phyloP scores from a whole-genome alignment of 495 filamentous ascomycete genomes.

The Hypoxylon trugodes region DNA sequence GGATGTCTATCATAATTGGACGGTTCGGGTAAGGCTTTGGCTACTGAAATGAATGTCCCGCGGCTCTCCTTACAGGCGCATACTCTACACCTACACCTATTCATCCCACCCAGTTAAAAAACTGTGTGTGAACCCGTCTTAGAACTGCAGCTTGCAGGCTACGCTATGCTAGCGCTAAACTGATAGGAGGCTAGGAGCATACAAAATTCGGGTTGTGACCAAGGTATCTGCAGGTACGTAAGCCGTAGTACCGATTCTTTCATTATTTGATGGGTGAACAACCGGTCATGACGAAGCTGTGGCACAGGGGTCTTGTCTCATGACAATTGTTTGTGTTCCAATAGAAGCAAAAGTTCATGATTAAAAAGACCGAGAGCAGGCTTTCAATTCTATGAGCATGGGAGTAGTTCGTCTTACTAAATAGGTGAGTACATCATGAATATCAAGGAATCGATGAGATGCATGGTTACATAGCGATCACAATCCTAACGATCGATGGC shows the following conservation, averaged over 20 bases:
- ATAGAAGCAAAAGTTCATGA: conserved; percentile 6
- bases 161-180: conserved; percentile 28
- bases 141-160: conserved; percentile 14
- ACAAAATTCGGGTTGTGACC: conserved; percentile 20
- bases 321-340: conserved; percentile 26
- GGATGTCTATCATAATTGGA: conserved; percentile 17
- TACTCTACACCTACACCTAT: conserved; percentile 3
- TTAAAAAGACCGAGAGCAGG: too few species aligned
- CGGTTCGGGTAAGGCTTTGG: conserved; percentile 3
- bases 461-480: neutral
- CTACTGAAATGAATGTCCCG: conserved; percentile 7
- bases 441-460: neutral
- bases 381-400: neutral
- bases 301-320: conserved; percentile 23
- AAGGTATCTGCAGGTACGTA: conserved; percentile 36
- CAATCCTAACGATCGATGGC: conserved; percentile 5
- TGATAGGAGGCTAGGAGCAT: conserved; percentile 9
- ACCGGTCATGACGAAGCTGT: conserved; percentile 18
- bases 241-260: conserved; percentile 21
- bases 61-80: conserved; percentile 18
- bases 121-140: neutral
- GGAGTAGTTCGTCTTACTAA: neutral
- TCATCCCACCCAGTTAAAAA: conserved; percentile 30
- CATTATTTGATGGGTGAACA: conserved; percentile 11
- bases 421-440: too few species aligned